phyloP scores from a whole-genome alignment of 2,329 filamentous ascomycete species.

The Neonectria ditissima region DNA sequence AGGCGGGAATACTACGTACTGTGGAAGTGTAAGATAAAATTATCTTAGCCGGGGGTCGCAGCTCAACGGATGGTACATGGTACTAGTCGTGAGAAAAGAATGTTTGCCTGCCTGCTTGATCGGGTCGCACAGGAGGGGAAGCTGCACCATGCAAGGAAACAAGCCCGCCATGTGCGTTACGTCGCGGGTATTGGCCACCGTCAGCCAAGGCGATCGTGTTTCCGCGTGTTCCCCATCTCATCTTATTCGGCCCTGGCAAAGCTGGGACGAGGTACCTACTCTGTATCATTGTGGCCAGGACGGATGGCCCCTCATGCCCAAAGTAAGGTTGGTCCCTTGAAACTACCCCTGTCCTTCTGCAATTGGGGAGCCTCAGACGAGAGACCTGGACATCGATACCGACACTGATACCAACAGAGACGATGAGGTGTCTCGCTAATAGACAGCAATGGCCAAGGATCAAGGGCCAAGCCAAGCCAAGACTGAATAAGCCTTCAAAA shows the following conservation, averaged over 20 bases:
- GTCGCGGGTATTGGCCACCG: constrained; percentile 36
- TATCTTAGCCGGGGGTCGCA: constrained; percentile 1
- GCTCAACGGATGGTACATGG: constrained; percentile 1
- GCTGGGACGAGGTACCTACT: constrained; percentile 2
- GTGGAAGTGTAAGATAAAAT: neutral
- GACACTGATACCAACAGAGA: neutral
- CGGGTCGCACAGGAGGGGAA: constrained; percentile 25
- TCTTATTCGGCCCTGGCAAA: constrained; percentile 23
- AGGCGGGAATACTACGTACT: neutral
- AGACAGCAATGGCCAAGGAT: neutral
- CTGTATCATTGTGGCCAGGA: neutral
- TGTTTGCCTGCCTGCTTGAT: neutral
- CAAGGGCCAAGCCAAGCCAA: neutral
- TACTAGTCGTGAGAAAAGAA: neutral
- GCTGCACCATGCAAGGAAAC: constrained; percentile 44
- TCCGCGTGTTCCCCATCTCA: constrained; percentile 33
- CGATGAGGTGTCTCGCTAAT: constrained; percentile 1
- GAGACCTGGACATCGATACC: neutral
- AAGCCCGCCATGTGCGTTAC: constrained; percentile 32
- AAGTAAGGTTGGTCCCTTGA: constrained; percentile 21
- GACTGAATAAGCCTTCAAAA: neutral
- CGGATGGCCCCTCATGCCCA: neutral
- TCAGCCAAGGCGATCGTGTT: constrained; percentile 30
- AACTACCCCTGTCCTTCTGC: constrained; percentile 28
- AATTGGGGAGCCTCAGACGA: constrained; percentile 29